These are phyloP conservation scores for Euclidium syriacum DNA, from an alignment of 345 rosid genomes.

Conservation along the genomic window DNA sequence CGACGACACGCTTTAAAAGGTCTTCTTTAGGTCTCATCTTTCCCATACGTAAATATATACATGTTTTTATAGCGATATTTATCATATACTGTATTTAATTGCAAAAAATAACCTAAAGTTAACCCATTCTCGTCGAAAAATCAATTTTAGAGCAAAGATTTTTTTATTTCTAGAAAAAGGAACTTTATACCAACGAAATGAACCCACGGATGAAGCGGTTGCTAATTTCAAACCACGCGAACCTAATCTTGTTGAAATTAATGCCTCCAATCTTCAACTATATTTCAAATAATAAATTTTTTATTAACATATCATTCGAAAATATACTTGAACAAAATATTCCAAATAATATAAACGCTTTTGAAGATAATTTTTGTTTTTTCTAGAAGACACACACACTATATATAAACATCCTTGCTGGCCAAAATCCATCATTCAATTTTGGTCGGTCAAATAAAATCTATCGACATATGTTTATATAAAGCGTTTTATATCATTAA, in stretches of 20 bases:
- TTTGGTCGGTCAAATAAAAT: slow-evolving; percentile 22
- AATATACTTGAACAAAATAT: no score
- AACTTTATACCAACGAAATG: not conserved
- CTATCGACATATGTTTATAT: slow-evolving; percentile 2
- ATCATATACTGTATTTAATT: no score
- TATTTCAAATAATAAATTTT: slow-evolving; percentile 6
- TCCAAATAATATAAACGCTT: not conserved
- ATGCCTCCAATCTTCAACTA: not conserved
- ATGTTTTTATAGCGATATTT: no score
- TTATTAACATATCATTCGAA: no score
- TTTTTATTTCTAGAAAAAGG: not conserved
- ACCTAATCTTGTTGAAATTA: slow-evolving; percentile 35
- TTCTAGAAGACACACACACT: slow-evolving; percentile 17
- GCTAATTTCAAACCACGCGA: slow-evolving; percentile 23
- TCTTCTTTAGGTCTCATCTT: not conserved
- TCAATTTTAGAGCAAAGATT: not conserved
- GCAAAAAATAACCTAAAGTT: no score
- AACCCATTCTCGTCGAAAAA: not conserved
- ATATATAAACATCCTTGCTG: slow-evolving; percentile 22
- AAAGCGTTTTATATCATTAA: slow-evolving; percentile 6
- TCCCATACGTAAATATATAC: not conserved
- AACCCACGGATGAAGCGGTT: not conserved
- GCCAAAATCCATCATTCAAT: slow-evolving; percentile 21
- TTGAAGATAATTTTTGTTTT: not conserved
- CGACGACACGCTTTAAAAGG: slow-evolving; percentile 6